Evolutionary conservation across 1,284 basidiomycete genomes (phyloP).

Genomic region (Rhizopogon parksii): DNA sequence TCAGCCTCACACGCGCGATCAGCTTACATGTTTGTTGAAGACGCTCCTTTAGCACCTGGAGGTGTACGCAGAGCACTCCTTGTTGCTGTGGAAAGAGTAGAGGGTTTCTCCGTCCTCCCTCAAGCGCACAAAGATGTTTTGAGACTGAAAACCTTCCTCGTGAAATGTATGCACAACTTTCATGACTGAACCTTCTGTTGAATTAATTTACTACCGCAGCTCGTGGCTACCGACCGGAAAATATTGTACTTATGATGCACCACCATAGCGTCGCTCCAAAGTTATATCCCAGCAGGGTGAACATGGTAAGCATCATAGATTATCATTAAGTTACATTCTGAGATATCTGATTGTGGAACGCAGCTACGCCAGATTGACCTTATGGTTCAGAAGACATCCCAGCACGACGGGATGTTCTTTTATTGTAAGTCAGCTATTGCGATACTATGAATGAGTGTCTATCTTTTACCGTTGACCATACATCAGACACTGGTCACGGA

Average conservation of each 20-base stretch:
- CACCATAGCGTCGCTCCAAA: constrained; percentile 3
- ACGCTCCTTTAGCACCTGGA: neutral
- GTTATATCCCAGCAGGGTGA: constrained; percentile 18
- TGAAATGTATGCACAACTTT: neutral
- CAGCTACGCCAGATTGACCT: constrained; percentile 28
- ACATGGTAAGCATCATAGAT: constrained; percentile 21
- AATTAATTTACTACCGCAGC: constrained; percentile 6
- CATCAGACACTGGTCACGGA: constrained; percentile 31
- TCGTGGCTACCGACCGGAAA: constrained; percentile 20
- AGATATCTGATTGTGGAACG: neutral
- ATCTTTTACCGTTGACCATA: neutral
- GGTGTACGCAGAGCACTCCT: constrained; percentile 16
- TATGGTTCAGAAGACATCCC: constrained; percentile 24
- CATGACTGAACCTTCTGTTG: too few species aligned
- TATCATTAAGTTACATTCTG: neutral
- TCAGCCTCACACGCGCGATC: too few species aligned
- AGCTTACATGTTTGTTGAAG: neutral
- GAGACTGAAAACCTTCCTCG: constrained; percentile 9
- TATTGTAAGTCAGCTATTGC: constrained; percentile 24
- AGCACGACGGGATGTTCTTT: constrained; percentile 35
- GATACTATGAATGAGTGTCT: neutral
- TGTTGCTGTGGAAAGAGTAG: constrained; percentile 13
- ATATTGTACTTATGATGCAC: constrained; percentile 30
- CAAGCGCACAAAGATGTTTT: constrained; percentile 14
- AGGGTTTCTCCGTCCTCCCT: constrained; percentile 5